Evolutionary conservation across 176 grass and related monocot species (phyloP).

Genomic region (Bolboschoenus planiculmis): DNA sequence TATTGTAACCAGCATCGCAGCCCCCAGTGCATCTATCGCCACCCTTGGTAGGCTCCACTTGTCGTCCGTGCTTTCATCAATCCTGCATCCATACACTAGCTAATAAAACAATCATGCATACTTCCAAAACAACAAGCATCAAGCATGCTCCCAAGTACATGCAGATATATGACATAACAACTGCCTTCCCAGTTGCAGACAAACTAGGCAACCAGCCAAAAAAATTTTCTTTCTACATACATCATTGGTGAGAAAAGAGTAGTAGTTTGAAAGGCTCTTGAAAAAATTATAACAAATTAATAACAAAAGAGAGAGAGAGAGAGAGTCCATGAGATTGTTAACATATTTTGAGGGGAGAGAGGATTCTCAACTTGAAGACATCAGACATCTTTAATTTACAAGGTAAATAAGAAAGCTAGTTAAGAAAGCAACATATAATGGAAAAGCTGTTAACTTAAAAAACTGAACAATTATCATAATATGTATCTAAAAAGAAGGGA

Average conservation of each 20-base stretch:
- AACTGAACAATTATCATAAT: not conserved
- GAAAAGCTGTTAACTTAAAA: not conserved
- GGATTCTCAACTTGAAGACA: not conserved
- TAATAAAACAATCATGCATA: not conserved
- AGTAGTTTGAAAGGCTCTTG: not conserved
- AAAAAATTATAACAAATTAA: not conserved
- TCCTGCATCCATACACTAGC: slow-evolving; percentile 30
- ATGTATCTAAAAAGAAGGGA: not conserved
- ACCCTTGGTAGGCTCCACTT: slow-evolving; percentile 79
- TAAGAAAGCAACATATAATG: not conserved
- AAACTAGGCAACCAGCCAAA: not conserved
- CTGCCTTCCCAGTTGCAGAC: not conserved
- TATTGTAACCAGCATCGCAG: slow-evolving; percentile 92
- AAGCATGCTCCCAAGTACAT: not conserved
- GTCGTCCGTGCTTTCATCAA: slow-evolving; percentile 46
- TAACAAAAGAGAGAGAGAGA: not conserved
- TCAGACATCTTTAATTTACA: not conserved
- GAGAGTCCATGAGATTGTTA: not conserved
- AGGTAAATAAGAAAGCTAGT: not conserved
- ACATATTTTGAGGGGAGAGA: not conserved
- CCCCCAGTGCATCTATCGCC: slow-evolving; percentile 68
- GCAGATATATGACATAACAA: not conserved
- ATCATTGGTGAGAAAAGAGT: not conserved
- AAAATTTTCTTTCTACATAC: not conserved
- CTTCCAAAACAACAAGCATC: not conserved